Evolutionary conservation across 2,329 filamentous ascomycete species (phyloP).

Genomic region (Fusarium mangiferae): DNA sequence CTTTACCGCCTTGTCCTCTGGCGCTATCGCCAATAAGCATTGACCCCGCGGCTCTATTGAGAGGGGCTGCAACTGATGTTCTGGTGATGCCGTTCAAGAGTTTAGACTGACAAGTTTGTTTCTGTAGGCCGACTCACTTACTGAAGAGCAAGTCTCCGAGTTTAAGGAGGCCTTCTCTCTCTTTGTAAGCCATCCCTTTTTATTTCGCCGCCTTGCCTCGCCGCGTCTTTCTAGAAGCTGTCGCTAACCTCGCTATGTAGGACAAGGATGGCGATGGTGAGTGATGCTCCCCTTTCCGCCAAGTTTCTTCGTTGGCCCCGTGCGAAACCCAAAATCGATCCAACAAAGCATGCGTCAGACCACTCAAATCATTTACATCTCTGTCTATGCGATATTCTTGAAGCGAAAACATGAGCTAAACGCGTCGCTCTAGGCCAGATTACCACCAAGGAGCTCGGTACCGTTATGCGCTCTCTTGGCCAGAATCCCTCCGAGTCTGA

Average conservation of each 20-base stretch:
- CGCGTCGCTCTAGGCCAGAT: slow-evolving; percentile 74
- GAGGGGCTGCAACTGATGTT: slow-evolving; percentile 44
- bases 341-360: slow-evolving; percentile 4
- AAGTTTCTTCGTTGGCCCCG: slow-evolving; percentile 6
- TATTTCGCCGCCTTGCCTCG: not conserved
- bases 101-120: slow-evolving; percentile 40
- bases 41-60: slow-evolving; percentile 41
- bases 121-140: slow-evolving; percentile 91
- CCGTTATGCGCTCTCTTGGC: slow-evolving; percentile 89
- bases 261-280: slow-evolving; percentile 93
- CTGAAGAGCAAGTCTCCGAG: slow-evolving; percentile 99
- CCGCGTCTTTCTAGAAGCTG: not conserved
- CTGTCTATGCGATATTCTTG: slow-evolving; percentile 9
- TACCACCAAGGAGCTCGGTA: slow-evolving; percentile 90
- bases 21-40: slow-evolving; percentile 26
- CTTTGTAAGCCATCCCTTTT: slow-evolving; percentile 77
- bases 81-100: slow-evolving; percentile 27
- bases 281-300: slow-evolving; percentile 52
- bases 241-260: slow-evolving; percentile 57
- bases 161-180: slow-evolving; percentile 99
- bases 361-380: not conserved
- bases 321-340: slow-evolving; percentile 24
- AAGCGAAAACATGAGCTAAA: slow-evolving; percentile 35
- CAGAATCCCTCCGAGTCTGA: slow-evolving; percentile 92
- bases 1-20: slow-evolving; percentile 15